Base-by-base conservation (phyloP, 2,329 filamentous ascomycete genomes). In the Bipolaris victoriae region DNA sequence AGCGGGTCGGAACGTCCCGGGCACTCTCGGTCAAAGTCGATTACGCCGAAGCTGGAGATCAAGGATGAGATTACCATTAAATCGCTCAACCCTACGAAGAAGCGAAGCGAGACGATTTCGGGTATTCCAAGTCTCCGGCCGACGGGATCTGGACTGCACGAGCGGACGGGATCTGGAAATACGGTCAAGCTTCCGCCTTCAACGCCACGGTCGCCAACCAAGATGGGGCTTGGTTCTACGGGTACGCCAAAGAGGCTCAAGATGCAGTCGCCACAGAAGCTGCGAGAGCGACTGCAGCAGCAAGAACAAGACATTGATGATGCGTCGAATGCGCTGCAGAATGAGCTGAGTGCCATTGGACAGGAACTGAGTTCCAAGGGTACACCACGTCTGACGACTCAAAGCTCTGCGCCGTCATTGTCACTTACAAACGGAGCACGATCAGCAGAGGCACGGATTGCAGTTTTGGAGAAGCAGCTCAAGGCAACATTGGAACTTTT, bases 211-310 rank as follows among this genome's bases (percentile, higher is more conserved):
- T 72, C 69, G 50, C 68, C 65, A 22, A 70, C 61, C 56, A 74
- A 76, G 51, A 15, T 63, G 18, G 55, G 58, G 20, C 55, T 62
- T 7, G 58, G 66, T 9, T 57, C 63, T 7, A 56, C 54, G 26
- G 66, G 56, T 33, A 65, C 65, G 6, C 65, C 71, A 2, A 73
- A 69, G 49, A 70, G 67, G 49, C 67, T 78, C 7, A 68, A 70
- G 29, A 83, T 87, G 81, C 86, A 88, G 67, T 86, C 83, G 36
- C 85, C 86, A 3, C 84, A 87, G 64, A 88, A 88, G 76, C 79
- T 88, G 41, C 90, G 93, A 16, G 93, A 97, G 78, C 88, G 94
- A 33, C 82, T 97, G 0, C 89, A 94, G 67, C 88, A 86, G 46
- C 92, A 97, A 74, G 92, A 92, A 76, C 87, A 85, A 53, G 85